Percentiles rank a stretch among this genome's conserved stretches.
phyloP scores from a whole-genome alignment of 345 rosid genomes.

The Salix suchowensis region DNA sequence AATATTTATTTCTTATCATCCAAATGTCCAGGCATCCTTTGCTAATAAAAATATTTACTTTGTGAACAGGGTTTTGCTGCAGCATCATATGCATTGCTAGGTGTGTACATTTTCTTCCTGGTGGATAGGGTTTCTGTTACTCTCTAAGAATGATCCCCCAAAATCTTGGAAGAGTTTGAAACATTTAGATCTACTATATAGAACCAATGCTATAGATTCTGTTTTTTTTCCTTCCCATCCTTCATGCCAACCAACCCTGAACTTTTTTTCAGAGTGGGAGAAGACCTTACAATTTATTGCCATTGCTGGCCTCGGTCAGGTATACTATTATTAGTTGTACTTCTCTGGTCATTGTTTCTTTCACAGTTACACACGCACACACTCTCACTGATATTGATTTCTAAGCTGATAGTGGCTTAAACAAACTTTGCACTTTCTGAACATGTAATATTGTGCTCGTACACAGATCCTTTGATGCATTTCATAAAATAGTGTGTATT shows the following conservation, averaged over 20 bases:
- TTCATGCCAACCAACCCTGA: constrained; percentile 8
- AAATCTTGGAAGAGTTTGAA: background rate
- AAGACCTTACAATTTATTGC: constrained; percentile 75
- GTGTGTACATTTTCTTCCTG: constrained; percentile 36
- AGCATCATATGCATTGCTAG: constrained; percentile 54
- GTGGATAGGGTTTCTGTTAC: background rate
- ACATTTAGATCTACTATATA: background rate
- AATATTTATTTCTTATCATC: background rate
- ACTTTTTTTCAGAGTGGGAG: constrained; percentile 76
- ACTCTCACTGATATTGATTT: background rate
- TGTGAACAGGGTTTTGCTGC: constrained; percentile 59
- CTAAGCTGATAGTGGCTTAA: background rate
- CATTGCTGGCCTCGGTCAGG: constrained; percentile 70
- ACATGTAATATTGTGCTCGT: background rate
- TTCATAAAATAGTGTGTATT: background rate
- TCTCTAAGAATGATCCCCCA: background rate
- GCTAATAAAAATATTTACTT: constrained; percentile 9
- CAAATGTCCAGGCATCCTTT: constrained; percentile 1
- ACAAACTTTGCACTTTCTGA: background rate
- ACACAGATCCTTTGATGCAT: background rate
- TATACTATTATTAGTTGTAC: constrained; percentile 23
- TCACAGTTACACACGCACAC: background rate
- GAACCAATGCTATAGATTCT: background rate
- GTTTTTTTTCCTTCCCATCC: constrained; percentile 1
- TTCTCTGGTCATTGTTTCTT: background rate